Conservation (phyloP, 352 stramenopile species). For the Phytophthora constricta region DNA sequence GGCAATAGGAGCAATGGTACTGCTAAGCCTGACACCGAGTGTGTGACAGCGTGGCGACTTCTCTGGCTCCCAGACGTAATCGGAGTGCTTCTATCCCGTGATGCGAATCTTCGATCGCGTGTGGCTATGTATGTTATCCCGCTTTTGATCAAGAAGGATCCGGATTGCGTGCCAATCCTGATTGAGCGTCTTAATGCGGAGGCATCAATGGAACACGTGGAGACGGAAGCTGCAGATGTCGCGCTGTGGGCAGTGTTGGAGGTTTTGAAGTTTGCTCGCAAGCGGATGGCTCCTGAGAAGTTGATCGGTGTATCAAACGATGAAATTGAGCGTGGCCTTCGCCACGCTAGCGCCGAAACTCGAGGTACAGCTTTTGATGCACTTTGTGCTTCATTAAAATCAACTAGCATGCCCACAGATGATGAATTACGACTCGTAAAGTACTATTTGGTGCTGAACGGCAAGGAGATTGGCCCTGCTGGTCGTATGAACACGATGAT, state of each 20-base stretch:
- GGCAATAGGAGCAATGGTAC: slow-evolving; percentile 10
- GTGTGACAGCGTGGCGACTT: slow-evolving; percentile 40
- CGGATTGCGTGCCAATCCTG: slow-evolving; percentile 53
- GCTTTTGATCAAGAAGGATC: slow-evolving; percentile 75
- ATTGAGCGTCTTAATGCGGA: slow-evolving; percentile 55
- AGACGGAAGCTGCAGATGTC: slow-evolving; percentile 42
- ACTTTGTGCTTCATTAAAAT: slow-evolving; percentile 81
- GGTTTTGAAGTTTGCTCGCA: slow-evolving; percentile 81
- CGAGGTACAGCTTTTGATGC: slow-evolving; percentile 80
- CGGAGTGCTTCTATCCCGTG: slow-evolving; percentile 50
- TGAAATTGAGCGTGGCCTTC: slow-evolving; percentile 65
- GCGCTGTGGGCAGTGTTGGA: slow-evolving; percentile 78
- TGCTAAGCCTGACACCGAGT: slow-evolving; percentile 26
- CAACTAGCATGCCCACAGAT: slow-evolving; percentile 67
- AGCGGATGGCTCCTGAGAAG: slow-evolving; percentile 67
- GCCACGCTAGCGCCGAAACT: slow-evolving; percentile 62
- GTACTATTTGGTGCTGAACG: slow-evolving; percentile 69
- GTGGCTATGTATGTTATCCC: slow-evolving; percentile 82
- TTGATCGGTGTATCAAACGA: slow-evolving; percentile 52
- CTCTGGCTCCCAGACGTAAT: slow-evolving; percentile 72
- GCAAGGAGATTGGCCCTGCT: slow-evolving; percentile 75
- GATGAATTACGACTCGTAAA: slow-evolving; percentile 71
- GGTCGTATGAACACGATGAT: slow-evolving; percentile 78
- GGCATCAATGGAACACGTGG: slow-evolving; percentile 18
- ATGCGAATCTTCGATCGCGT: slow-evolving; percentile 61